Conservation (phyloP, 1,284 basidiomycete species). For the Schizophyllum commune region DNA sequence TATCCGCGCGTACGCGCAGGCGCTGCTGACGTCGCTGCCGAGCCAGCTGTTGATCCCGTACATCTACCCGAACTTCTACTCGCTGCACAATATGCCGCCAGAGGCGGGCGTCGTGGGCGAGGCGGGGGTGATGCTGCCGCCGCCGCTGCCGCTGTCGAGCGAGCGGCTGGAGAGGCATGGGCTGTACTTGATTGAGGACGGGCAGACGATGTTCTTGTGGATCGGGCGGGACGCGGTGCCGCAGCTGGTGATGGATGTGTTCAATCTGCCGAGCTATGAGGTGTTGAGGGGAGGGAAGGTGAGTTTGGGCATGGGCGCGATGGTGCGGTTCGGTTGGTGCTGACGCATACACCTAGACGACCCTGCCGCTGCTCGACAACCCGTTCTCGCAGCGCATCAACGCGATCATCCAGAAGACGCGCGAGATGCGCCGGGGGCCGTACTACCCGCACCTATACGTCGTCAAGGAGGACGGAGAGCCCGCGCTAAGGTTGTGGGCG, state of each 20-base stretch:
- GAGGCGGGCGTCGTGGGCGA: slow-evolving; percentile 84
- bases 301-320: too few relatives aligned
- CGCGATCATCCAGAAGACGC: slow-evolving; percentile 87
- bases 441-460: slow-evolving; percentile 96
- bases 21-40: slow-evolving; percentile 86
- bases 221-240: slow-evolving; percentile 95
- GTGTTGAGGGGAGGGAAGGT: slow-evolving; percentile 91
- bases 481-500: slow-evolving; percentile 86
- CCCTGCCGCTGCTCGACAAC: slow-evolving; percentile 86
- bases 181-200: slow-evolving; percentile 95
- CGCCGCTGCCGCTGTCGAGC: slow-evolving; percentile 85
- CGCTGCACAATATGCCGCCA: slow-evolving; percentile 92
- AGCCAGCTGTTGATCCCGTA: slow-evolving; percentile 90
- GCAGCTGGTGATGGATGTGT: slow-evolving; percentile 90
- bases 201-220: slow-evolving; percentile 97
- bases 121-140: slow-evolving; percentile 67
- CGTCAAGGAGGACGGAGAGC: slow-evolving; percentile 98
- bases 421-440: slow-evolving; percentile 83
- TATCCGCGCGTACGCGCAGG: slow-evolving; percentile 92
- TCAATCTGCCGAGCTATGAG: slow-evolving; percentile 85
- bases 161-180: slow-evolving; percentile 94
- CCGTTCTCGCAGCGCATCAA: slow-evolving; percentile 90
- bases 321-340: too few relatives aligned
- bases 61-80: slow-evolving; percentile 93
- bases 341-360: slow-evolving; percentile 43